Evolutionary conservation across 371 early-diverging fungal species (phyloP).

Genomic region (Mortierella sp.): DNA sequence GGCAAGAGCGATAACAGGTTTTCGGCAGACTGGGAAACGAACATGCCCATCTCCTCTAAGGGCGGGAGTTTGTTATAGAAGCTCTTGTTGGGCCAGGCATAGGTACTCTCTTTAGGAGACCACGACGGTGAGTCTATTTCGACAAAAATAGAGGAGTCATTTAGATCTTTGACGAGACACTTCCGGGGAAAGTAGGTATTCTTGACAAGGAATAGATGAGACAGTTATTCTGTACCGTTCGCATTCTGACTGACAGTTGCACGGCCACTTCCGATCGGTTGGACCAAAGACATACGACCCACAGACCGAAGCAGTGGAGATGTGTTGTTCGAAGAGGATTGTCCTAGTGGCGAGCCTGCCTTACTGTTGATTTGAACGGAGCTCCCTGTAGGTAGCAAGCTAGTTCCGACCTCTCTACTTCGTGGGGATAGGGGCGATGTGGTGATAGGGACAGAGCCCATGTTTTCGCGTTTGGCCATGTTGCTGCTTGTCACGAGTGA

Average conservation of each 20-base stretch:
- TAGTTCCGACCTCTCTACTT: no score
- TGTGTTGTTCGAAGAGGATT: no score
- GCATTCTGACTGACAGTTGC: constrained; percentile 3
- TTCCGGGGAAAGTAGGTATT: no score
- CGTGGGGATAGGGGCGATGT: background rate
- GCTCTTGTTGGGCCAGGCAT: constrained; percentile 13
- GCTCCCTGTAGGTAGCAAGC: no score
- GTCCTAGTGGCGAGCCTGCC: no score
- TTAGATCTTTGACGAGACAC: no score
- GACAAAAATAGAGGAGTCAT: no score
- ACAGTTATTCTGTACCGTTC: background rate
- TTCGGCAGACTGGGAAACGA: constrained; percentile 42
- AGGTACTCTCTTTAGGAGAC: constrained; percentile 39
- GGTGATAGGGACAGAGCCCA: constrained; percentile 6
- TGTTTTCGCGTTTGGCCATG: constrained; percentile 39
- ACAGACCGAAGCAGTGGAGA: background rate
- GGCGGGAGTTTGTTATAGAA: constrained; percentile 45
- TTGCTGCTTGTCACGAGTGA: background rate
- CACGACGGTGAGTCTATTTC: constrained; percentile 31
- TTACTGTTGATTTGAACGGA: no score
- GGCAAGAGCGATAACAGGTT: constrained; percentile 41
- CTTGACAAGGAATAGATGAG: no score
- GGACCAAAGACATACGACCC: constrained; percentile 15
- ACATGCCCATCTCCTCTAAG: constrained; percentile 43
- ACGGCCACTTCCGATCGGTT: constrained; percentile 3